Evolutionary conservation across 305 asterid genomes (phyloP), one percentile per base, ranked within the genome.

Genomic region (Fraxinus velutina): DNA sequence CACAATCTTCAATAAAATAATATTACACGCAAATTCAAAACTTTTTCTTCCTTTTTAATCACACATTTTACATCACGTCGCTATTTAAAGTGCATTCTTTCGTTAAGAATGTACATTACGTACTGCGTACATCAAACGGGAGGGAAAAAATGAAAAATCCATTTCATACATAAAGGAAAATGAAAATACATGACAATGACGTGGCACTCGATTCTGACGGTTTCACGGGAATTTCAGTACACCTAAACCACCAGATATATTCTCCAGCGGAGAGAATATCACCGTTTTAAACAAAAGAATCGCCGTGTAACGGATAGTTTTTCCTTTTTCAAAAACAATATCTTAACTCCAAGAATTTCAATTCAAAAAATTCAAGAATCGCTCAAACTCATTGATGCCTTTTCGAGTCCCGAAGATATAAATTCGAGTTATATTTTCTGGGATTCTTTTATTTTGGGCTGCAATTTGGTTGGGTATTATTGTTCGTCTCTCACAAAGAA

Each of bases 271-370:
- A 6, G 4, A 55, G 19, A 57, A 19, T 17, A 42, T 42, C 32
- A 85, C 96, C 96, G 98, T 92, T 91, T 85, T 47, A 83, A 82
- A 84, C 85, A 82, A 57, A 73, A 77, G 22, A 71, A 68, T 77
- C 72, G 83, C 82, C 76, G 32, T 72, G 83, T 73, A 93, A 94
- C 98, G 97, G 96, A 88, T 93, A 93, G 85, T 90, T 92, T 87
- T 82, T 5, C 33, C 77, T 44, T 73, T 68, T 81, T 19, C 68
- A 79, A 81, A 66, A 79, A 81, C 30, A 78, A 39, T 9, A 24
- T 27, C 32, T 29, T 29, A 2, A 2, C 2, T 29, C 8, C 81
- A 77, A 57, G 62, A 75, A 70, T 66, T 80, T 22, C 88, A 42
- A 4, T 80, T 85, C 77, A 83, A 55, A 24, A 66, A 76, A 66